Conservation (phyloP, 2,329 filamentous ascomycete genomes). For the Colletotrichum sojae region DNA sequence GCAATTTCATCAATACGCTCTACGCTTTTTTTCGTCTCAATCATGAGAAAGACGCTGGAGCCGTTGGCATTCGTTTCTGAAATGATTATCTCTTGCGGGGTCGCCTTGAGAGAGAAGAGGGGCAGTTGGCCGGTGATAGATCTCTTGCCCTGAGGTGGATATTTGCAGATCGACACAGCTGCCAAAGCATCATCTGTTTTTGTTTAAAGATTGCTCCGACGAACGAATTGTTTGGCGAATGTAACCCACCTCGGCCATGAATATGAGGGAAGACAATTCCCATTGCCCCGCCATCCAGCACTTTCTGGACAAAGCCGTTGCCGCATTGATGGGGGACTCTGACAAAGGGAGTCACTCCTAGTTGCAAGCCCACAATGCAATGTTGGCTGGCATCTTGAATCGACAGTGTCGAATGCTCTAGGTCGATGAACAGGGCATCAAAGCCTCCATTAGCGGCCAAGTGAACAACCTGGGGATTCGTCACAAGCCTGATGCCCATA, state of each 20-base stretch:
- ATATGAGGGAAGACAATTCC: slow-evolving; percentile 47
- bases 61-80: slow-evolving; percentile 43
- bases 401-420: slow-evolving; percentile 53
- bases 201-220: too few relatives aligned
- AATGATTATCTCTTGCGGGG: slow-evolving; percentile 43
- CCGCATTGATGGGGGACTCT: slow-evolving; percentile 46
- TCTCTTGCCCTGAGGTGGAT: slow-evolving; percentile 43
- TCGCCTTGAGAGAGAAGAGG: slow-evolving; percentile 45
- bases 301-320: slow-evolving; percentile 46
- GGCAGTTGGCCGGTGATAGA: slow-evolving; percentile 46
- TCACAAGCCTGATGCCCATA: slow-evolving; percentile 49
- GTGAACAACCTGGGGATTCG: slow-evolving; percentile 48
- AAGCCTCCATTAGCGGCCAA: slow-evolving; percentile 52
- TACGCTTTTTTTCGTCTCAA: slow-evolving; percentile 46
- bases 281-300: slow-evolving; percentile 46
- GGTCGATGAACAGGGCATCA: slow-evolving; percentile 55
- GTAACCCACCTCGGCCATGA: slow-evolving; percentile 22
- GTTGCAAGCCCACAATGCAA: slow-evolving; percentile 45
- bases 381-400: slow-evolving; percentile 49
- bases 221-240: neutral
- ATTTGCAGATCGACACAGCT: slow-evolving; percentile 47
- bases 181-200: slow-evolving; percentile 44
- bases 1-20: slow-evolving; percentile 49
- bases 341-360: slow-evolving; percentile 43
- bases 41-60: slow-evolving; percentile 48